Base-by-base conservation (phyloP, 129 eudicot species). In the Escallonia rubra region DNA sequence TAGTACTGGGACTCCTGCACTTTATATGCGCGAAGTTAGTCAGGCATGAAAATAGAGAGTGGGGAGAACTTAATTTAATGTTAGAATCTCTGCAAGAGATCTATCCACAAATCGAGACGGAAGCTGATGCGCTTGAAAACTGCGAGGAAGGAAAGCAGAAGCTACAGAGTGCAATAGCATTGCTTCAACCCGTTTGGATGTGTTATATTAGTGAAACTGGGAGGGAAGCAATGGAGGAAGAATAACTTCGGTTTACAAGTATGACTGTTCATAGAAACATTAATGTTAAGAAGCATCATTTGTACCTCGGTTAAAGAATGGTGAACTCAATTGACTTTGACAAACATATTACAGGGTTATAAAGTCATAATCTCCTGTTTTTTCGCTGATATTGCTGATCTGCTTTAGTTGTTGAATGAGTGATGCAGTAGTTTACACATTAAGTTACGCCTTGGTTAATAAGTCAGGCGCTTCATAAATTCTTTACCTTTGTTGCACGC, bases 161-260 rank as follows among this genome's bases (percentile, higher is more conserved):
- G 69, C 45, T 89, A 63, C 76, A 70, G 16, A 73, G 67, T 44
- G 87, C 84, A n/a, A 81, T 74, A 62, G 80, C 59, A n/a, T 81
- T 85, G 88, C 80, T 94, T 66, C 88, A 89, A 69, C 95, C 96
- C 54, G 66, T 86, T 57, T 84, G 90, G 96, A 75, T 71, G 43
- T 47, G 66, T 61, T 84, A 79, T 59, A 39, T 65, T 10, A 65
- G 57, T 63, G 74, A 77, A 53, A 77, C 57, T 58, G 48, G 63
- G 11, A 73, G 72, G 66, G 82, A 74, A n/a, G 44, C 78, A 2
- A 80, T 82, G 88, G 85, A 85, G 74, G 54, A 68, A 16, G 72
- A 16, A 12, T 12, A 3, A 3, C 3, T 42, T 53, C 41, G 41
- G 5, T 10, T 56, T 56, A 7, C 15, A 41, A 39, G 45, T 59